Base-by-base conservation (phyloP, 2,329 filamentous ascomycete genomes). In the Monilinia laxa region DNA sequence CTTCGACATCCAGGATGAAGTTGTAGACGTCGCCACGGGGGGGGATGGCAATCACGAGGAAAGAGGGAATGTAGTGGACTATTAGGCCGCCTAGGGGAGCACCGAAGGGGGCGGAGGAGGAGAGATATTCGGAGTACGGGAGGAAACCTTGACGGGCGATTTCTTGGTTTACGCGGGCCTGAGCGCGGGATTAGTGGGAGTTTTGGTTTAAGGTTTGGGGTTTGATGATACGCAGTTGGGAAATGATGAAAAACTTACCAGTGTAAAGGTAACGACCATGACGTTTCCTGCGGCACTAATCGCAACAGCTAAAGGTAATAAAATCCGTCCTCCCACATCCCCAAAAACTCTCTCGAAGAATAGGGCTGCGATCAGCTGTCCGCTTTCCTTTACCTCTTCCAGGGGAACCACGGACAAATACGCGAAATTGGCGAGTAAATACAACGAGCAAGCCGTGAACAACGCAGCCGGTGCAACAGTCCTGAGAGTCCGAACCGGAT, bases 41-140 rank as follows among this genome's bases (percentile, higher is more conserved):
- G 4, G 80, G 81, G 1, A 83, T 79, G 0, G 83, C 78, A 25
- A 82, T 85, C 3, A 85, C 82, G 28, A 89, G 76, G 20, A 82
- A 81, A 1, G 87, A 89, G 23, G 86, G 86, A 35, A 87, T 79
- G 73, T 86, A 89, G 69, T 89, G 84, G 59, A 90, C 81, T 16
- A 82, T 80, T 20, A 85, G 75, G n/a, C 77, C 77, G 20, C 77
- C 75, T 9, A 72, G 59, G 1, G 77, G 77, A 45, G 67, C 67
- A 20, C 67, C 64, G 57, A 73, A 71, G 1, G 71, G 67, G 28
- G 70, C 66, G 1, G 71, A 71, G 1, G 73, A 76, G 14, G 74
- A 72, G 69, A 78, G 75, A 31, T 78, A 72, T 5, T 63, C 38
- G 2, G 79, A 78, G 64, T 76, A 80, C 1, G 82, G 81, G 6